Conservation (phyloP, 345 rosid genomes). For the Gossypium mustelinum region DNA sequence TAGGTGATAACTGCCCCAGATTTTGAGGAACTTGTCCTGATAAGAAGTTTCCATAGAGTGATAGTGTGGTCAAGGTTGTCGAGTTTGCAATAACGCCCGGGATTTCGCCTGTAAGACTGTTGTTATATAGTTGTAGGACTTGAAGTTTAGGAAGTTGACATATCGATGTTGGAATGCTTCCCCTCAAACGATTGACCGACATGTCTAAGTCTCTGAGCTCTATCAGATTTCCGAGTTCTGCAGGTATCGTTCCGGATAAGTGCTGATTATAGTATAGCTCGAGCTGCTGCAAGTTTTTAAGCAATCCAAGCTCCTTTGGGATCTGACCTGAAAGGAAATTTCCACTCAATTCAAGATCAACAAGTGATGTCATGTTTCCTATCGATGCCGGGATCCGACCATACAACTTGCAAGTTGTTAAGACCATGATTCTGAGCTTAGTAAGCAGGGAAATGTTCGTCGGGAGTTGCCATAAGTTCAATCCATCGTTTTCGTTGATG, state of each 20-base stretch:
- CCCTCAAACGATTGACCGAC: constrained; percentile 73
- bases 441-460: constrained; percentile 41
- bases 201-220: constrained; percentile 80
- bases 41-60: constrained; percentile 67
- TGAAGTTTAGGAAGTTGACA: constrained; percentile 68
- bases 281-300: constrained; percentile 68
- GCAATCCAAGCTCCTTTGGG: constrained; percentile 68
- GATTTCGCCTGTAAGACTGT: constrained; percentile 80
- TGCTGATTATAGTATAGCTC: constrained; percentile 80
- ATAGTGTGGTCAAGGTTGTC: constrained; percentile 52
- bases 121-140: constrained; percentile 85
- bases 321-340: constrained; percentile 66
- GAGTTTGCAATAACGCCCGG: constrained; percentile 61
- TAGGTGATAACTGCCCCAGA: constrained; percentile 51
- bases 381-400: constrained; percentile 73
- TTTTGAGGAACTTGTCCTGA: constrained; percentile 69
- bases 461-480: constrained; percentile 62
- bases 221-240: constrained; percentile 76
- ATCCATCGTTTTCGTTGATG: constrained; percentile 44
- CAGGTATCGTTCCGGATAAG: constrained; percentile 68
- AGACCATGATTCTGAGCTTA: constrained; percentile 59
- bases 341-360: constrained; percentile 82
- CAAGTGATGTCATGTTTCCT: constrained; percentile 75
- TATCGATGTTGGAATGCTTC: constrained; percentile 69
- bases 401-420: constrained; percentile 55